Evolutionary conservation across 2,329 filamentous ascomycete genomes (phyloP).

Genomic region (Sporothrix mexicana): DNA sequence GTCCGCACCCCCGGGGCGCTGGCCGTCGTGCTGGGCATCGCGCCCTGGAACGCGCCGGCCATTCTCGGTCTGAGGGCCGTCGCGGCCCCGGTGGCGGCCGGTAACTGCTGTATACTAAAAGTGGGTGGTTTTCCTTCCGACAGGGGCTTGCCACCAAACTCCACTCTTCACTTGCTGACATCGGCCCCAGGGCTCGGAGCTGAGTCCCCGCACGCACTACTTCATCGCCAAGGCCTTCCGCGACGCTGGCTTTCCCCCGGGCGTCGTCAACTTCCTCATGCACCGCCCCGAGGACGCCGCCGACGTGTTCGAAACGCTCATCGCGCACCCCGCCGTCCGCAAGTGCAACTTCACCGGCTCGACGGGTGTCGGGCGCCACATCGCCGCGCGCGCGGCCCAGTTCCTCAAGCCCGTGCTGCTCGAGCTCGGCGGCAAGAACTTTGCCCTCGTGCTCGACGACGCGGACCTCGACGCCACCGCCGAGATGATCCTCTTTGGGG

Average conservation of each 20-base stretch:
- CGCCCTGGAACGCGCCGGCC: conserved; percentile 65
- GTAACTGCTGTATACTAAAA: conserved; percentile 79
- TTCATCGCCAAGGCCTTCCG: conserved; percentile 67
- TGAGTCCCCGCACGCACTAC: conserved; percentile 68
- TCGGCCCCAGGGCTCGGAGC: too few species aligned
- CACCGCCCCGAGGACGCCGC: conserved; percentile 69
- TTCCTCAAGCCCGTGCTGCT: conserved; percentile 79
- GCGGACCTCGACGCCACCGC: conserved; percentile 77
- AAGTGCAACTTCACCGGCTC: conserved; percentile 90
- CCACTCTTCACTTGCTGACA: too few species aligned
- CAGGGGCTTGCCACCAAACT: too few species aligned
- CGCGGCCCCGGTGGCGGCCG: conserved; percentile 71
- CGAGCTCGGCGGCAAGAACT: conserved; percentile 83
- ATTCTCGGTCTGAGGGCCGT: conserved; percentile 62
- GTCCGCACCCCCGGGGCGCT: too few species aligned
- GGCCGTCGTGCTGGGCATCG: too few species aligned
- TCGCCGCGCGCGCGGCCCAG: conserved; percentile 72
- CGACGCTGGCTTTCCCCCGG: conserved; percentile 77
- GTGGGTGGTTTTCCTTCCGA: too few species aligned
- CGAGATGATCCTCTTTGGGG: conserved; percentile 68
- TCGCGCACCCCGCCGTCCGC: conserved; percentile 69
- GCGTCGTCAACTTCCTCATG: conserved; percentile 75
- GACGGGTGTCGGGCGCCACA: conserved; percentile 73
- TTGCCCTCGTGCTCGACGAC: conserved; percentile 79
- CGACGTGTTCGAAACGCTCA: conserved; percentile 68